Evolutionary conservation across 2,329 filamentous ascomycete genomes (phyloP), one percentile per base, ranked within the genome.

Genomic region (Neofusicoccum cordaticola): DNA sequence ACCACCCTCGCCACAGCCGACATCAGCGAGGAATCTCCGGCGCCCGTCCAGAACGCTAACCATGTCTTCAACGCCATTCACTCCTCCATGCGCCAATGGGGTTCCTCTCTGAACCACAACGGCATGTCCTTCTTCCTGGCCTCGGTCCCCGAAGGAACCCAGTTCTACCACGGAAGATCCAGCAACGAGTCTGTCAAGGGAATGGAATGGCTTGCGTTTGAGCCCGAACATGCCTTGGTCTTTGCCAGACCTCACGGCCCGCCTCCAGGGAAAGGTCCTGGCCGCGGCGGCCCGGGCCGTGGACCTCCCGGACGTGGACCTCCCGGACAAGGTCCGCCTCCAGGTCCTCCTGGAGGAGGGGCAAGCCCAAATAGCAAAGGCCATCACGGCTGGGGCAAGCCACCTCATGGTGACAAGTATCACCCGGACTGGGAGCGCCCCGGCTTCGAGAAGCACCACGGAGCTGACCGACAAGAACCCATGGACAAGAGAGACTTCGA

Each of bases 201-300:
- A 0, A 83, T 82, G 2, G 87, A 92, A 70, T 92, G 90, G 89
- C 79, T 93, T 1, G 90, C 90, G 0, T 93, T 92, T 71, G 90
- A 93, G 73, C 83, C 89, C 3, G 90, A 93, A 69, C 90, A 93
- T 74, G 88, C 90, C 0, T 80, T 89, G 68, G 72, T 80, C 2
- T 92, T 93, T 75, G 87, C 89, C 0, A 73, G 74, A 42, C 57
- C 67, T 63, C 62, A 39, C 48, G 62, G 62, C 2, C 37, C 48
- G 6, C 62, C 62, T 22, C 53, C 52, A 41, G 53, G 53, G 4
- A 58, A 48, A 37, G 61, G 61, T 12, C 47, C 48, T 31, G 61
- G 39, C 15, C 39, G 48, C 11, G 61, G 61, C 19, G 39, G 37
- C 6, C 47, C 47, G 17, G 60, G 57, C 41, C n/a, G 44, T 13